Base-by-base conservation (phyloP, 495 filamentous ascomycete species). In the Penicillium mononematosum region DNA sequence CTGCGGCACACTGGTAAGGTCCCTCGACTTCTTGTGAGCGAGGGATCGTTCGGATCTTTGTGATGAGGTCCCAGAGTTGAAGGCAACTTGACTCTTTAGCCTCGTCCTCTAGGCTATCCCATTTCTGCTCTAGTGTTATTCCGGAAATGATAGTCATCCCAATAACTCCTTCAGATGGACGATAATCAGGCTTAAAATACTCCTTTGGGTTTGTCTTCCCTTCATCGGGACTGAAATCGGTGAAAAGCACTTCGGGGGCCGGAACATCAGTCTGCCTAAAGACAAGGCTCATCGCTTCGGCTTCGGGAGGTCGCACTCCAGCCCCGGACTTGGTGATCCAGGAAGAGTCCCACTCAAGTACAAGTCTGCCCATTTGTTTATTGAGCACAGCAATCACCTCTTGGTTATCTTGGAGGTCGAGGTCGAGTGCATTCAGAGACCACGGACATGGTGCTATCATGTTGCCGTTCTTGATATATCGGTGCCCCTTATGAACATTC, bases 1-100 rank as follows among this genome's bases (percentile, higher is more conserved):
- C 69, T 5, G 69, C 71, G 22, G 58, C 50, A 56, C 72, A 75
- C 50, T 72, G 70, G 45, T 71, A 69, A 20, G 70, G 45, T 57
- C 58, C 54, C 3, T 61, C 32, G 16, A 69, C 19, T 46, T 68
- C 46, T 31, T 58, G 17, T 50, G 69, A 68, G 27, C 39, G 61
- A 41, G 64, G 63, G 27, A 72, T 68, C 8, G 55, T 39, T 16
- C 62, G 70, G 38, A 72, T 61, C 56, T 70, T 51, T 12, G 62
- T 61, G 29, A 75, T 66, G 4, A 75, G 38, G 38, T 63, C 55
- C 71, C 68, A 76, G 5, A 65, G 58, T 58, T 74, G 67, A 46
- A 25, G 58, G 58, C 73, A 76, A 10, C 72, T 46, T 47, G 56
- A 70, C 39, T 63, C 57, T 50, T 75, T 76, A 44, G 31, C 36